A percentile compares a stretch with the other conserved stretches of the same genome.
Conservation (phyloP, 495 filamentous ascomycete genomes). For the Poronia punctata region DNA sequence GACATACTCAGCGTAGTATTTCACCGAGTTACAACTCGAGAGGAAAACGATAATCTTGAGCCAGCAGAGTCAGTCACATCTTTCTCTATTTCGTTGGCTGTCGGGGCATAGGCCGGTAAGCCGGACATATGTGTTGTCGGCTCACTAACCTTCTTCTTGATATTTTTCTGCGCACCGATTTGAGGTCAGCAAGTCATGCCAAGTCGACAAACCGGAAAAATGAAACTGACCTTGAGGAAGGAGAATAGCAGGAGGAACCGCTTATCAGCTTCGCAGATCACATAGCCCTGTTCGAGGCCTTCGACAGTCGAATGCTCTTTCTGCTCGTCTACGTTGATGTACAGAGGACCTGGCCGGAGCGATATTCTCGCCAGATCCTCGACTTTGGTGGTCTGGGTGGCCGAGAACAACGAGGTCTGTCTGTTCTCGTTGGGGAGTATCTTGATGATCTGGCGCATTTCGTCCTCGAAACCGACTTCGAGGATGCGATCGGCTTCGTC, state of each 20-base stretch:
- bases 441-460: conserved; percentile 96
- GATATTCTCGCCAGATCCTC: conserved; percentile 94
- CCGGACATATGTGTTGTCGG: no score
- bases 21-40: conserved; percentile 87
- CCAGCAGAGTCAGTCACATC: not conserved
- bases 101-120: no score
- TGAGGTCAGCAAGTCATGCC: no score
- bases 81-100: no score
- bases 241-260: conserved; percentile 92
- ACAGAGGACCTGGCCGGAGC: conserved; percentile 81
- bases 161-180: no score
- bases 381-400: conserved; percentile 97
- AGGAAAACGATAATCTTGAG: conserved; percentile 88
- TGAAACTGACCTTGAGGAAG: no score
- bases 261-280: conserved; percentile 86
- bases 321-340: conserved; percentile 45
- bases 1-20: conserved; percentile 74
- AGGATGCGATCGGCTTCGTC: conserved; percentile 92
- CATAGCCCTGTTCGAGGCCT: conserved; percentile 90
- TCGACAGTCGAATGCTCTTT: conserved; percentile 83
- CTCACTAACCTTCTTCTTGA: conserved; percentile 58
- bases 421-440: conserved; percentile 83
- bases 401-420: conserved; percentile 95
- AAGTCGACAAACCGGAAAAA: no score
- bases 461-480: conserved; percentile 96